A percentile compares a stretch with the other conserved stretches of the same genome.
These are phyloP conservation scores for Hanseniaspora valbyensis DNA, from an alignment of 805 yeast species.

Conservation along the genomic window DNA sequence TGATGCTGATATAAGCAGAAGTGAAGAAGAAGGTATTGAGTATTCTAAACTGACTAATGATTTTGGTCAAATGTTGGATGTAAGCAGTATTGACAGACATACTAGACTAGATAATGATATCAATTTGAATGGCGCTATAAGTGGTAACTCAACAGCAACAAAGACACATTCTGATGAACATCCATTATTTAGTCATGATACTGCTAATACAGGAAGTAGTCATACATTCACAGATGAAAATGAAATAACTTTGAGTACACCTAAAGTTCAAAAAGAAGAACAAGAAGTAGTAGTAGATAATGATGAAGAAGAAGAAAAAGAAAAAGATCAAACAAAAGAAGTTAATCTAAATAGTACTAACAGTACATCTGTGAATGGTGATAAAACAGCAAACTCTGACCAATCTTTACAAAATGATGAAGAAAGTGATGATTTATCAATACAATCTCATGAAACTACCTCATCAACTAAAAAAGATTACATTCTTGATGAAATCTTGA, in stretches of 20 bases:
- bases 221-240: background rate
- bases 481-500: conserved; percentile 7
- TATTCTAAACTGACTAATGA: background rate
- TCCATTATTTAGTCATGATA: background rate
- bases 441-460: background rate
- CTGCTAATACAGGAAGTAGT: background rate
- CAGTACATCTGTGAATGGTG: too few species aligned
- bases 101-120: background rate
- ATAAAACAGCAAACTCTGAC: too few species aligned
- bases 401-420: background rate
- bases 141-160: background rate
- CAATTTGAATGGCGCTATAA: background rate
- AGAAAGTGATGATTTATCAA: background rate
- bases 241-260: too few species aligned
- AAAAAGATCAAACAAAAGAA: too few species aligned
- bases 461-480: background rate
- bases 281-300: too few species aligned
- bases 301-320: too few species aligned
- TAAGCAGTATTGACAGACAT: background rate
- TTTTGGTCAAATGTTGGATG: background rate
- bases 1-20: background rate
- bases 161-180: background rate
- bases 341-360: too few species aligned
- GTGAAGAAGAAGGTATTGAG: conserved; percentile 1
- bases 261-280: too few species aligned